A percentile compares a stretch with the other conserved stretches of the same genome.
Conservation (phyloP, 495 filamentous ascomycete species). For the Hyaloscypha bicolor region DNA sequence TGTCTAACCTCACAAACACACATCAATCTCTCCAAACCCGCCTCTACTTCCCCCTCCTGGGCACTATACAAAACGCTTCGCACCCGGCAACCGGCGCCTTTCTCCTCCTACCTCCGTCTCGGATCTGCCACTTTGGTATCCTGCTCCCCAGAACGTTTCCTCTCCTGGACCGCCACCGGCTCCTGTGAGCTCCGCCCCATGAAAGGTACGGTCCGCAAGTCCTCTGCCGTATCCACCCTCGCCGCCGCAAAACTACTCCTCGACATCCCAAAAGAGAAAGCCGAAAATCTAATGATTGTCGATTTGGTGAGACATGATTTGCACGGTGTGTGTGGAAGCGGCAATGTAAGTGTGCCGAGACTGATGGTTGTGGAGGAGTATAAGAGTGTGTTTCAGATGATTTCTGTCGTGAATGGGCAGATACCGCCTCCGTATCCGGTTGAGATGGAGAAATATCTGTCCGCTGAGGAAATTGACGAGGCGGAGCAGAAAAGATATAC, state of each 20-base stretch:
- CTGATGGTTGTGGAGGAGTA: slow-evolving; percentile 89
- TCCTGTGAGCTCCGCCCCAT: slow-evolving; percentile 76
- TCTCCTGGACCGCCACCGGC: slow-evolving; percentile 59
- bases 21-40: slow-evolving; percentile 42
- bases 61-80: slow-evolving; percentile 71
- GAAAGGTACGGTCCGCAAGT: slow-evolving; percentile 91
- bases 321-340: slow-evolving; percentile 74
- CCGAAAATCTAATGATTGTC: slow-evolving; percentile 98
- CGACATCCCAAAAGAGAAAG: slow-evolving; percentile 80
- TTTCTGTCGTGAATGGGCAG: slow-evolving; percentile 80
- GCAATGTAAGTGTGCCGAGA: slow-evolving; percentile 64
- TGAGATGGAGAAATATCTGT: slow-evolving; percentile 37
- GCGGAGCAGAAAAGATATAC: slow-evolving; percentile 42
- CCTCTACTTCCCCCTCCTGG: slow-evolving; percentile 50
- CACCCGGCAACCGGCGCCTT: slow-evolving; percentile 78
- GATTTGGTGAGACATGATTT: slow-evolving; percentile 93
- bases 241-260: slow-evolving; percentile 70
- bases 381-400: slow-evolving; percentile 84
- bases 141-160: slow-evolving; percentile 91
- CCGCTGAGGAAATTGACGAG: slow-evolving; percentile 29
- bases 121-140: slow-evolving; percentile 70
- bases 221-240: slow-evolving; percentile 54
- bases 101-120: slow-evolving; percentile 80
- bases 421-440: slow-evolving; percentile 41
- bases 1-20: slow-evolving; percentile 80